Base-by-base conservation (phyloP, 805 yeast species). In the Zygoascus bituminiphila region DNA sequence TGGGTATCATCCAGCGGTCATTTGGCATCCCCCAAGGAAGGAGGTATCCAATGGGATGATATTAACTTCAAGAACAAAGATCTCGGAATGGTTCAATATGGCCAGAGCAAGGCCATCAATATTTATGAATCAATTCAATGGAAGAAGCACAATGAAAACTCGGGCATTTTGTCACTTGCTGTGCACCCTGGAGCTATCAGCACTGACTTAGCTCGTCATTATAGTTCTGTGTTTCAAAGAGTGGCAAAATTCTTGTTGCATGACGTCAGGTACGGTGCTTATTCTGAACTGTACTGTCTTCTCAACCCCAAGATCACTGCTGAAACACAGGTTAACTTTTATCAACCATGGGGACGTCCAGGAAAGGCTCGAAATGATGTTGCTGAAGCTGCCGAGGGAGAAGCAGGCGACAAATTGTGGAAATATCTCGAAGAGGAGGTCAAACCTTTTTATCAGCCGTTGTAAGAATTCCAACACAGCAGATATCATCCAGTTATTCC, bases 31-130 rank as follows among this genome's bases (percentile, higher is more conserved):
- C 33, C 33, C n/a, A 15, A 12, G 15, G 33, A 29, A 4, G 33
- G 33, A 12, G 33, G 33, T 12, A 29, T 29, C 33, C 33, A 29
- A 15, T 29, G 33, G 33, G 72, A 25, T 24, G 33, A 29, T 6
- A 29, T 29, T 4, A 29, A 29, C 33, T 29, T 29, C 33, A 29
- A 29, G n/a, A 15, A 29, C 8, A 29, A 29, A 6, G 15, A 12
- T 29, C 15, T 15, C 33, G 33, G 33, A 12, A 29, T 29, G 10
- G 33, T 29, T 4, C 4, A 14, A 17, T 73, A 76, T 55, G 71
- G 67, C 5, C 74, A 72, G 56, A 66, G 73, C 20, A 76, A 76
- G 60, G 74, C 77, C 0, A 62, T 67, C 35, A 63, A 64, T 46
- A 55, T 67, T 19, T 62, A 67, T 42, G 69, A 68, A 53, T 62